Percentiles rank a stretch among this genome's conserved stretches.
Evolutionary conservation across 139 green algal genomes (phyloP).

Genomic region (Chlamydomonas asymmetrica): DNA sequence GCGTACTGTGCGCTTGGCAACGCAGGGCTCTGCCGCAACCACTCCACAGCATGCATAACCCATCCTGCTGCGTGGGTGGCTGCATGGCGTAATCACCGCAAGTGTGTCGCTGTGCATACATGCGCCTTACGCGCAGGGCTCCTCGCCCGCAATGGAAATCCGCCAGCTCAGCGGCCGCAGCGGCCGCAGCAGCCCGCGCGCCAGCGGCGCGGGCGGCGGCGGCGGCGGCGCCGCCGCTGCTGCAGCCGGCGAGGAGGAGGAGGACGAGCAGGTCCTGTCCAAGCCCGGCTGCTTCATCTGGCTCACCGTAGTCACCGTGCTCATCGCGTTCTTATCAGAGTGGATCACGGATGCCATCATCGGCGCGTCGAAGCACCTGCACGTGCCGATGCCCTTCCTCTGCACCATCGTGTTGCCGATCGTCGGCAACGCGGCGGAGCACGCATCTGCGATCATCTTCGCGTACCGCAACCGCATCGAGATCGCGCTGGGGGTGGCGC

Average conservation of each 20-base stretch:
- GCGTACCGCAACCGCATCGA: conserved; percentile 90
- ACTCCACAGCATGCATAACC: too few species aligned
- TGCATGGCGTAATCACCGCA: too few species aligned
- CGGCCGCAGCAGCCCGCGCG: not conserved
- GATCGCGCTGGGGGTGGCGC: conserved; percentile 81
- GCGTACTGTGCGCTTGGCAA: too few species aligned
- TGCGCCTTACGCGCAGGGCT: too few species aligned
- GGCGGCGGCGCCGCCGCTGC: not conserved
- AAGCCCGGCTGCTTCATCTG: conserved; percentile 63
- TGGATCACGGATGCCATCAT: conserved; percentile 70
- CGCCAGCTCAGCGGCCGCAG: not conserved
- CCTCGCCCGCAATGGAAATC: too few species aligned
- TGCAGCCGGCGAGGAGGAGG: conserved; percentile 18
- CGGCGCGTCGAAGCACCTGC: conserved; percentile 44
- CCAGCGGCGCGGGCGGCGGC: not conserved
- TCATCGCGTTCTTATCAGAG: conserved; percentile 76
- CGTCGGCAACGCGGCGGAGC: conserved; percentile 90
- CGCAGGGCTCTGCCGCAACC: too few species aligned
- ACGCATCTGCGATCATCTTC: conserved; percentile 90
- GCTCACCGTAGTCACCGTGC: conserved; percentile 67
- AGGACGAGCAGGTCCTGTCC: conserved; percentile 50
- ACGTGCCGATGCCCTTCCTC: conserved; percentile 82
- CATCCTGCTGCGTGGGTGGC: too few species aligned
- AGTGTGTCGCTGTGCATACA: too few species aligned
- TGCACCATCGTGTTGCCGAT: conserved; percentile 85